Evolutionary conservation across 441 rosid genomes (phyloP).

Genomic region (Pelargonium myrrhifolium): DNA sequence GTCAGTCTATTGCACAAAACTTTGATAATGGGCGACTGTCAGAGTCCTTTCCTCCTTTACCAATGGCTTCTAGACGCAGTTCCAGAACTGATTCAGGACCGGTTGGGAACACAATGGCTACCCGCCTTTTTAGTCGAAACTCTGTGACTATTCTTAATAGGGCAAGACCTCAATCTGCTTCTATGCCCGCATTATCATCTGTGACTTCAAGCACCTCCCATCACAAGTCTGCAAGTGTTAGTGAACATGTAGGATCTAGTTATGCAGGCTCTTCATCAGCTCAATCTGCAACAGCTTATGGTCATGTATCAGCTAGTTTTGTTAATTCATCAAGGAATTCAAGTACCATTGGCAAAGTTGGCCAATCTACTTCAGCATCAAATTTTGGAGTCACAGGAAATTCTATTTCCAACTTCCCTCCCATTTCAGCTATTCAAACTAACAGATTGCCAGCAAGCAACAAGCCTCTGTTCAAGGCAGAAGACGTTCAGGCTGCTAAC

Average conservation of each 20-base stretch:
- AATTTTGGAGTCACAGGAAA: conserved; percentile 20
- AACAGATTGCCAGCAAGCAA: conserved; percentile 16
- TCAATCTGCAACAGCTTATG: conserved; percentile 12
- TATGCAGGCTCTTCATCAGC: conserved; percentile 18
- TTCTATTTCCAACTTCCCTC: conserved; percentile 24
- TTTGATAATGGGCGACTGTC: conserved; percentile 18
- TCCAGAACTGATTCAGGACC: conserved; percentile 17
- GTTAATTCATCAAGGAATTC: conserved; percentile 26
- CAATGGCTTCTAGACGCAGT: conserved; percentile 19
- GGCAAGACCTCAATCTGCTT: neutral
- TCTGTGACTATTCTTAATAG: conserved; percentile 20
- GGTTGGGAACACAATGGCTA: conserved; percentile 29
- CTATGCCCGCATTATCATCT: conserved; percentile 11
- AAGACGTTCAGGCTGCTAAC: conserved; percentile 37
- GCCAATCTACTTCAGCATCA: conserved; percentile 23
- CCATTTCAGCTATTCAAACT: conserved; percentile 18
- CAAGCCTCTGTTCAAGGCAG: conserved; percentile 21
- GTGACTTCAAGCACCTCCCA: conserved; percentile 13
- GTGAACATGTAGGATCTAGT: conserved; percentile 20
- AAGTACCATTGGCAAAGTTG: conserved; percentile 19
- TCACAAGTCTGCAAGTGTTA: conserved; percentile 12
- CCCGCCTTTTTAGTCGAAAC: conserved; percentile 20
- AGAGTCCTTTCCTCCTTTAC: conserved; percentile 32
- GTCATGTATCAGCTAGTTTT: conserved; percentile 16
- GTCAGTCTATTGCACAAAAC: conserved; percentile 18